These are phyloP conservation scores for Phyllosticta citriasiana DNA, from an alignment of 2,329 filamentous ascomycete species.

Conservation along the genomic window DNA sequence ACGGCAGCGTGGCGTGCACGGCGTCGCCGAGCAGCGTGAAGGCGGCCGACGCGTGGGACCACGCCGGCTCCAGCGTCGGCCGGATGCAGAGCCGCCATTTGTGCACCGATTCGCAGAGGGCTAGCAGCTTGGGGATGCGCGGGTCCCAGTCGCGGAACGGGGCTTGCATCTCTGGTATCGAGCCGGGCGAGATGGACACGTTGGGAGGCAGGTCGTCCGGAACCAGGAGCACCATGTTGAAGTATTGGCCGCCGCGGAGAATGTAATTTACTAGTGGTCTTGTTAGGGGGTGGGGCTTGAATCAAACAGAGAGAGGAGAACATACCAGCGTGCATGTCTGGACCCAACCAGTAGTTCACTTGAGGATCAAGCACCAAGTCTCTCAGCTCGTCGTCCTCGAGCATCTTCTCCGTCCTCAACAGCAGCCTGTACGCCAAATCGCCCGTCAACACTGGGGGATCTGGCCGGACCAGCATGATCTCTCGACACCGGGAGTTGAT, in stretches of 20 bases:
- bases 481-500: constrained; percentile 38
- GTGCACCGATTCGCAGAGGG: constrained; percentile 46
- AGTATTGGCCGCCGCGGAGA: constrained; percentile 37
- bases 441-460: constrained; percentile 40
- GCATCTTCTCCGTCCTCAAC: constrained; percentile 36
- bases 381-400: constrained; percentile 37
- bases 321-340: constrained; percentile 38
- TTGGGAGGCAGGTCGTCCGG: constrained; percentile 41
- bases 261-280: constrained; percentile 38
- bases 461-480: constrained; percentile 33
- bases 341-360: constrained; percentile 45
- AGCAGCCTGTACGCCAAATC: constrained; percentile 43
- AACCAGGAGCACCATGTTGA: constrained; percentile 43
- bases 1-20: constrained; percentile 55
- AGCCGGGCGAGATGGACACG: constrained; percentile 37
- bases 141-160: constrained; percentile 51
- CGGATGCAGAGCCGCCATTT: constrained; percentile 54
- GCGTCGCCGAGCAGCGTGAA: constrained; percentile 55
- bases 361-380: constrained; percentile 38
- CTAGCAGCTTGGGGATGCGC: constrained; percentile 41
- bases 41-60: constrained; percentile 46
- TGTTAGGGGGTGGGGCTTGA: background rate
- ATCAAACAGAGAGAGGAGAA: background rate
- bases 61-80: constrained; percentile 41
- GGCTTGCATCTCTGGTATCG: constrained; percentile 44